A percentile compares a stretch with the other conserved stretches of the same genome.
phyloP scores from a whole-genome alignment of 768 basidiomycete species.

The Xanthoconium purpureum region DNA sequence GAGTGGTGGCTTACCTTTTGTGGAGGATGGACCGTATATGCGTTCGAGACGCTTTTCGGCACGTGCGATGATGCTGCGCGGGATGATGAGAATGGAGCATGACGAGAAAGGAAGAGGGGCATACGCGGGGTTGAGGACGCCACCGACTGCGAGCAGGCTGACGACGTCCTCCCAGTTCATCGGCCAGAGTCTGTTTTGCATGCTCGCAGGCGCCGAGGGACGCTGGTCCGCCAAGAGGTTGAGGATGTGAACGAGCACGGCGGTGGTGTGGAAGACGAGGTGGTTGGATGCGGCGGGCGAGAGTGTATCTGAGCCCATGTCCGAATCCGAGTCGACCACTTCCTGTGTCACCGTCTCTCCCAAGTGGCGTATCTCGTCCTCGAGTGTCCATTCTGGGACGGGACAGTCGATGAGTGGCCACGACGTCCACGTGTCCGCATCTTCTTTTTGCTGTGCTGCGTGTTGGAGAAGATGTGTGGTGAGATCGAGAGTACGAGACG shows the following conservation, averaged over 20 bases:
- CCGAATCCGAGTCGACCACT: constrained; percentile 23
- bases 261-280: constrained; percentile 43
- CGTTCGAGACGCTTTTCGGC: constrained; percentile 29
- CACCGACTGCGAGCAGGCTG: constrained; percentile 45
- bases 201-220: constrained; percentile 52
- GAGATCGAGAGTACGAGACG: constrained; percentile 56
- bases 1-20: constrained; percentile 10
- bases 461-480: constrained; percentile 45
- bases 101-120: not conserved
- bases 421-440: constrained; percentile 59
- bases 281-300: constrained; percentile 28
- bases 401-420: constrained; percentile 76
- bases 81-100: not conserved
- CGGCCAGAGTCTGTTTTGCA: constrained; percentile 63
- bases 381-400: constrained; percentile 65
- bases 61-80: constrained; percentile 21
- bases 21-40: constrained; percentile 26
- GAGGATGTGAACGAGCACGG: constrained; percentile 50
- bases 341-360: constrained; percentile 32
- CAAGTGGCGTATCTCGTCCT: constrained; percentile 62
- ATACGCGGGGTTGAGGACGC: constrained; percentile 31
- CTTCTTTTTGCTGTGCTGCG: constrained; percentile 11
- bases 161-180: constrained; percentile 66
- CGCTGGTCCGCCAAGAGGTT: constrained; percentile 53
- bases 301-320: constrained; percentile 27